phyloP scores from a whole-genome alignment of 1,284 basidiomycete species.

The Puccinia horiana region DNA sequence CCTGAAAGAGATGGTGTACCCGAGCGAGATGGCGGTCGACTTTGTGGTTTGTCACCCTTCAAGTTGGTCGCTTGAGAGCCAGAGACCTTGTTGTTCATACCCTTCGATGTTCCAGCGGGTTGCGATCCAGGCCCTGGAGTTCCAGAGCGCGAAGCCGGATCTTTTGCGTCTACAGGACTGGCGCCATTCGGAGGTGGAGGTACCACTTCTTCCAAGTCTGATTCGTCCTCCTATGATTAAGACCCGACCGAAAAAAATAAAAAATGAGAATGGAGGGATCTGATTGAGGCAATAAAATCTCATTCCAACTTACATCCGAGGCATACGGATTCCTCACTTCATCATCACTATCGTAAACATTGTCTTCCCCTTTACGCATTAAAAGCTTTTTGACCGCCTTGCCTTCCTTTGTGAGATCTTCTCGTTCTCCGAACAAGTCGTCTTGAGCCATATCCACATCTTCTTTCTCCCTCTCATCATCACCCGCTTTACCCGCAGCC shows the following conservation, averaged over 20 bases:
- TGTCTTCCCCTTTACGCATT: conserved; percentile 47
- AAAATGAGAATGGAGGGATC: not conserved
- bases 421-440: conserved; percentile 34
- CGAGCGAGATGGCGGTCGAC: conserved; percentile 39
- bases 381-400: conserved; percentile 47
- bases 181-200: conserved; percentile 17
- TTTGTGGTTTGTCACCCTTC: conserved; percentile 35
- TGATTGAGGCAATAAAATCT: not conserved
- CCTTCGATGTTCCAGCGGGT: not conserved
- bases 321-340: conserved; percentile 49
- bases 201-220: conserved; percentile 46
- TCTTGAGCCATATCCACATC: conserved; percentile 44
- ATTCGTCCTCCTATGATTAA: conserved; percentile 46
- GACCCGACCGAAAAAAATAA: not conserved
- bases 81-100: conserved; percentile 12
- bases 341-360: conserved; percentile 48
- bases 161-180: conserved; percentile 15
- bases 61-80: conserved; percentile 19
- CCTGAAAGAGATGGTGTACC: conserved; percentile 25
- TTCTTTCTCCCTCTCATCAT: conserved; percentile 37
- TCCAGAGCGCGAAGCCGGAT: conserved; percentile 26
- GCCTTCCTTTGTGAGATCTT: conserved; percentile 49
- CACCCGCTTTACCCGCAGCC: conserved; percentile 47
- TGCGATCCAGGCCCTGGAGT: conserved; percentile 45
- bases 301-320: conserved; percentile 27